Evolutionary conservation across 106 monocot species (phyloP), one percentile per base, ranked within the genome.

Genomic region (Dendrobium nobile): DNA sequence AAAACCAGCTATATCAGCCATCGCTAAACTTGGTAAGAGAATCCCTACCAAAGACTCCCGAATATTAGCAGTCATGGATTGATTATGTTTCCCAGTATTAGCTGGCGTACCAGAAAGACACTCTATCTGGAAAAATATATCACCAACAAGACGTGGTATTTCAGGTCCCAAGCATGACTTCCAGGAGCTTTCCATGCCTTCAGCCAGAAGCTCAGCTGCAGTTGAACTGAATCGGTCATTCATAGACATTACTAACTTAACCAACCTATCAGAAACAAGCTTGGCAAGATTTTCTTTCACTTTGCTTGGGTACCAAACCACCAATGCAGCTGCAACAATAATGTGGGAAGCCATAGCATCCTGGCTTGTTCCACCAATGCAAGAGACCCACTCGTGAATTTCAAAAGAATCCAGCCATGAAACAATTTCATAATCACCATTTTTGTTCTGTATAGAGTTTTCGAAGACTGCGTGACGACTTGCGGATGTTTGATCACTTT

Each of bases 261-360:
- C 76, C 86, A 99, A 75, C 51, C 87, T 91, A 70, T 86, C 86
- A 43, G 85, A 86, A 59, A 99, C 93, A 65, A 88, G 73, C 80
- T 33, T 82, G 24, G 91, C 80, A 79, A 99, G 84, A 31, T 83
- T 80, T 67, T 80, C 76, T 82, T 93, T 95, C 81, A 95, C 95
- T 82, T 93, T 88, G 77, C 91, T 95, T 61, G 99, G 99, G 81
- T 99, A 99, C 99, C 99, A 99, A 84, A 95, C 99, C 75, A 87
- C 87, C 78, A 99, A 88, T 75, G 99, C 99, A 41, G 99, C 89
- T 81, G 95, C 92, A 74, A 93, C 91, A 84, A 99, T 88, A 77
- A 99, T 91, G 80, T 90, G 93, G 37, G 99, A 88, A 59, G 95
- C 89, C 87, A 91, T 90, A 61, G 95, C 83, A 82, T 99, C 95